Evolutionary conservation across 768 basidiomycete species (phyloP), one percentile per base, ranked within the genome.

Genomic region (Hypholoma fasciculare): DNA sequence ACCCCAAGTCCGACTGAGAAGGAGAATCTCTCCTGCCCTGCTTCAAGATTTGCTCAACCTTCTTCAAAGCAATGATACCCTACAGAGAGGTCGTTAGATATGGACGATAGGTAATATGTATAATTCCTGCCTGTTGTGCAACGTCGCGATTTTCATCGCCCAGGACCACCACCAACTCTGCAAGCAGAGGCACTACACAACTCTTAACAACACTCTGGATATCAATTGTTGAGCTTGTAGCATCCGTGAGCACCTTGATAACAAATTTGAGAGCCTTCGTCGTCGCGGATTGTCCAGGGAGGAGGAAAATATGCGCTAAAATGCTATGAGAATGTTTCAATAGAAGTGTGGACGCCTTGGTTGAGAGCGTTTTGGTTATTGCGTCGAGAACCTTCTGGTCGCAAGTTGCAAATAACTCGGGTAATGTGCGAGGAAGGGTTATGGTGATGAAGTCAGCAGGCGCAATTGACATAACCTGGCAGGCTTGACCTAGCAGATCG

Each of bases 111-210:
- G 49, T 9, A 54, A 4, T 52, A n/a, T 52, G 8, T 46, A n/a
- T 57, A 57, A 16, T 17, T 65, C 80, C 59, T 65, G 87, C 88
- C 64, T 74, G 70, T 34, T 77, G 70, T 3, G 76, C 76, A 5
- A 76, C 71, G 4, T 70, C 71, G 0, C 69, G 65, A 50, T 86
- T 80, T 52, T 87, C 83, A 61, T 94, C 84, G 2, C 94, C 96
- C 67, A 97, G 76, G 11, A 82, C 81, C 37, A 94, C 79, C 17
- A 94, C 87, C 20, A 98, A 74, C 59, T 88, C 85, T 5, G 87
- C 85, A 12, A 96, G 76, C 26, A 96, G 74, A 3, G 86, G 80
- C 1, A 92, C 81, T 30, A 88, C 73, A 58, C 83, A 88, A 58
- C 86, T 87, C 48, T 82, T 83, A 44, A 95, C 80, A 65, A 90